phyloP scores from a whole-genome alignment of 225 moss, liverwort and hornwort genomes.

The Lunularia cruciata region DNA sequence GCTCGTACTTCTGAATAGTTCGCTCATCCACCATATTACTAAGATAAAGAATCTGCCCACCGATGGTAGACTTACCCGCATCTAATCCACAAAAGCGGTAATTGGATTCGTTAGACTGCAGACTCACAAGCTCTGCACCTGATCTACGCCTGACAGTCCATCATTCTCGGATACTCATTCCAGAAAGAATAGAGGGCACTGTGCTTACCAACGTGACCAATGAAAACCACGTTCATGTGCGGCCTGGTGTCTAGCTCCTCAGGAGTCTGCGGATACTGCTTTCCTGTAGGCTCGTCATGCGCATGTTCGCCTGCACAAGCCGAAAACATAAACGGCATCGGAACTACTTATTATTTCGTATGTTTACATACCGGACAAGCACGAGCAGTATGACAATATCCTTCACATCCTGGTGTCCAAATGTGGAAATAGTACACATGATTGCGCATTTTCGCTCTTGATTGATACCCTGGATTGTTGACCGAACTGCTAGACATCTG shows the following conservation, averaged over 20 bases:
- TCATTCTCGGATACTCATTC: too few relatives aligned
- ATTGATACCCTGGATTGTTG: too few relatives aligned
- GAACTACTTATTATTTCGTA: too few relatives aligned
- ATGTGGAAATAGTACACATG: too few relatives aligned
- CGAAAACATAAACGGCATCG: too few relatives aligned
- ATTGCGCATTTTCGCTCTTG: too few relatives aligned
- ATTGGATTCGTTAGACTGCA: background rate
- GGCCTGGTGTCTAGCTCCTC: slow-evolving; percentile 60
- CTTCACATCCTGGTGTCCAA: too few relatives aligned
- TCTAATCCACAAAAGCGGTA: slow-evolving; percentile 34
- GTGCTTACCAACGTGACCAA: slow-evolving; percentile 63
- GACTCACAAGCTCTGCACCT: background rate
- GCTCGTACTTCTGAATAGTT: slow-evolving; percentile 94
- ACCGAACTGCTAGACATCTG: too few relatives aligned
- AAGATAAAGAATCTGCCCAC: slow-evolving; percentile 89
- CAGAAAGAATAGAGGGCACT: background rate
- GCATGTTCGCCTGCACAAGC: slow-evolving; percentile 20
- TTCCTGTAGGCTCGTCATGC: slow-evolving; percentile 27
- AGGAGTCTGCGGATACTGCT: slow-evolving; percentile 5
- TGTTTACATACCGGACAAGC: too few relatives aligned
- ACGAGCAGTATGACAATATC: too few relatives aligned
- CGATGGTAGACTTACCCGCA: slow-evolving; percentile 98
- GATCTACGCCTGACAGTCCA: too few relatives aligned
- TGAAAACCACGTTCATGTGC: slow-evolving; percentile 92
- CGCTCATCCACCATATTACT: slow-evolving; percentile 98